These are phyloP conservation scores for Phaeotremella skinneri DNA, from an alignment of 768 basidiomycete genomes.

Conservation along the genomic window DNA sequence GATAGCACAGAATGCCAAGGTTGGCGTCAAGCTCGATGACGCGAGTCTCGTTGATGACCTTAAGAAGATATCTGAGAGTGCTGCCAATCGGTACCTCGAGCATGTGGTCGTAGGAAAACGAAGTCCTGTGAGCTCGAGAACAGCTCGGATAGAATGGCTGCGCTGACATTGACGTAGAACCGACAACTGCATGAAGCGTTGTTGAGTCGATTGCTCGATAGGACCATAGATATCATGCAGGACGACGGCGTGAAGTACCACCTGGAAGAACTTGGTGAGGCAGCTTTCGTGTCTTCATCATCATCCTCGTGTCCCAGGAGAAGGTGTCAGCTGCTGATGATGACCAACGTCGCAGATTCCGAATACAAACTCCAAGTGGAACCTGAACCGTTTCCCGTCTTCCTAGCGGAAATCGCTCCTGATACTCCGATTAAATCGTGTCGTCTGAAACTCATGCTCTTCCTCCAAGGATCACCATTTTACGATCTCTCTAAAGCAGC, in stretches of 20 bases:
- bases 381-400: conserved; percentile 53
- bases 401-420: conserved; percentile 79
- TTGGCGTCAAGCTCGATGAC: conserved; percentile 65
- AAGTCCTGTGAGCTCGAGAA: conserved; percentile 57
- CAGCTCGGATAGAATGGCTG: no score
- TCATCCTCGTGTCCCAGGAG: background rate
- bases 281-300: background rate
- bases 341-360: conserved; percentile 25
- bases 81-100: conserved; percentile 72
- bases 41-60: conserved; percentile 61
- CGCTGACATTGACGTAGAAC: conserved; percentile 54
- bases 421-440: conserved; percentile 69
- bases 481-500: conserved; percentile 62
- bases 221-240: conserved; percentile 27
- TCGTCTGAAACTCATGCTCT: conserved; percentile 72
- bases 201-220: conserved; percentile 59
- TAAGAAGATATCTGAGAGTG: conserved; percentile 59
- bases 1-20: conserved; percentile 61
- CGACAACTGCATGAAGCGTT: conserved; percentile 66
- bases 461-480: conserved; percentile 71
- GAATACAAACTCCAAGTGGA: conserved; percentile 38
- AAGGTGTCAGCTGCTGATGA: background rate
- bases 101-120: conserved; percentile 71
- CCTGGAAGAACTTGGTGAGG: conserved; percentile 48
- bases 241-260: conserved; percentile 58